phyloP scores from a whole-genome alignment of 345 rosid genomes.

The Salix purpurea region DNA sequence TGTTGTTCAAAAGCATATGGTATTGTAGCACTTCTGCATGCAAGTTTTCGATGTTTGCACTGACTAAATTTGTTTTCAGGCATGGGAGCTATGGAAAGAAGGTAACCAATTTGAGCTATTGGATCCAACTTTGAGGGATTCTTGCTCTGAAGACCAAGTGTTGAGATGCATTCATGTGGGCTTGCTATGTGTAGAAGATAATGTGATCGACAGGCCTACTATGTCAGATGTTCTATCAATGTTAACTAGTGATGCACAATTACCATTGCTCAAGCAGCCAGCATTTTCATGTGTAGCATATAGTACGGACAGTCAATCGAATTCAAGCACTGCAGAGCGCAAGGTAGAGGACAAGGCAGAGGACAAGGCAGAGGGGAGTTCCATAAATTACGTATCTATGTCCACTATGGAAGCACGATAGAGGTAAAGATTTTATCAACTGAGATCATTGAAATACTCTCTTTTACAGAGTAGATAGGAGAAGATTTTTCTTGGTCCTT shows the following conservation, averaged over 20 bases:
- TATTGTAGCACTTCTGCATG: no score
- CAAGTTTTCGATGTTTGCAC: neutral
- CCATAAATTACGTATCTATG: neutral
- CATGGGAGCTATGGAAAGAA: conserved; percentile 19
- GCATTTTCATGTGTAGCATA: neutral
- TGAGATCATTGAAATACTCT: no score
- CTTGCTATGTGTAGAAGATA: conserved; percentile 7
- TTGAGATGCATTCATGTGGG: conserved; percentile 14
- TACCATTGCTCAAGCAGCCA: no score
- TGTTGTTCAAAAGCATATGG: neutral
- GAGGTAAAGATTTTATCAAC: neutral
- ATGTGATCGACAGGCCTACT: conserved; percentile 2
- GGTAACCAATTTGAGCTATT: neutral
- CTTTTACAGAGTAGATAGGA: no score
- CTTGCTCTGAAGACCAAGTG: neutral
- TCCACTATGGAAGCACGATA: neutral
- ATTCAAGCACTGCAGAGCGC: no score
- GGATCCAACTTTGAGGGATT: neutral
- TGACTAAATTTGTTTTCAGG: conserved; percentile 2
- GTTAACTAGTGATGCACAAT: conserved; percentile 8
- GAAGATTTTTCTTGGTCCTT: no score
- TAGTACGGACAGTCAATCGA: no score
- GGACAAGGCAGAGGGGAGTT: neutral
- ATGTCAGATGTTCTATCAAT: conserved; percentile 13
- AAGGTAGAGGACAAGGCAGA: no score